Conservation (phyloP, 495 filamentous ascomycete species). For the Xylaria nigripes region DNA sequence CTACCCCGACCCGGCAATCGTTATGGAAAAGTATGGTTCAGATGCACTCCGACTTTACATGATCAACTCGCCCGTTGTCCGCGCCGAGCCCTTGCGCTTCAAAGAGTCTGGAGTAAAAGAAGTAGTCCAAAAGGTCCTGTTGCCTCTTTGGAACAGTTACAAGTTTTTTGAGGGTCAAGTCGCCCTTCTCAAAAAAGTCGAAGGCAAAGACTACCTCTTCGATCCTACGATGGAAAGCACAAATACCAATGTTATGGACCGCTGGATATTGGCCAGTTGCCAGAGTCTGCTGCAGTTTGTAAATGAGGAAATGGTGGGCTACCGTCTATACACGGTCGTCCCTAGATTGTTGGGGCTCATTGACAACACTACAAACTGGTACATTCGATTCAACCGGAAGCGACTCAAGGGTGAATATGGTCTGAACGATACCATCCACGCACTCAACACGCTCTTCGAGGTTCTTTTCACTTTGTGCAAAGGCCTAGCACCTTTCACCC, state of each 20-base stretch:
- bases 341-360: conserved; percentile 80
- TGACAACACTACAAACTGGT: conserved; percentile 98
- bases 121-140: conserved; percentile 84
- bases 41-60: conserved; percentile 92
- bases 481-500: conserved; percentile 87
- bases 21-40: conserved; percentile 86
- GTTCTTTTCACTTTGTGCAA: conserved; percentile 83
- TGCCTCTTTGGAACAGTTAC: conserved; percentile 96
- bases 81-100: conserved; percentile 85
- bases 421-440: conserved; percentile 77
- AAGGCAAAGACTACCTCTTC: conserved; percentile 69
- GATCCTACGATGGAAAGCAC: conserved; percentile 62
- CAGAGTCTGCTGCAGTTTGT: conserved; percentile 90
- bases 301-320: conserved; percentile 86
- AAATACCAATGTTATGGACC: conserved; percentile 92
- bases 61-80: conserved; percentile 95
- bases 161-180: conserved; percentile 98
- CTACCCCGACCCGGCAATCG: conserved; percentile 79
- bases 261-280: conserved; percentile 90
- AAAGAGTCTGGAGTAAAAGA: conserved; percentile 93
- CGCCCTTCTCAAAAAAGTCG: conserved; percentile 82
- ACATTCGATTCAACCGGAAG: conserved; percentile 97
- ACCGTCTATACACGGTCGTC: conserved; percentile 90
- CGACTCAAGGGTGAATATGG: conserved; percentile 92
- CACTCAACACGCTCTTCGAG: conserved; percentile 94